Conservation (phyloP, 257 asterid species). For the Coffea eugenioides region DNA sequence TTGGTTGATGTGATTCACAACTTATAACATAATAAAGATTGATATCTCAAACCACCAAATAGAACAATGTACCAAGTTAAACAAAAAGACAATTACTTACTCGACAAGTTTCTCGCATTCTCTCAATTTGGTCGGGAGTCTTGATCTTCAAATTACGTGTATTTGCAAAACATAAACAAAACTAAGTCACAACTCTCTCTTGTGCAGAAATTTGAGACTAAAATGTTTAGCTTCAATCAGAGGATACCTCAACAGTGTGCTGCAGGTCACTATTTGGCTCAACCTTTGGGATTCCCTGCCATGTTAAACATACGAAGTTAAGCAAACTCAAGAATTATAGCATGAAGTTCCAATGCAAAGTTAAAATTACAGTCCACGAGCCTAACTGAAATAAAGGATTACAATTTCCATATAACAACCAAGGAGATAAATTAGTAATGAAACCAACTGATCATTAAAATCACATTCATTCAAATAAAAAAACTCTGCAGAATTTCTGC, state of each 20-base stretch:
- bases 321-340: not conserved
- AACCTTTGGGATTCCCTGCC: slow-evolving; percentile 87
- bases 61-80: not conserved
- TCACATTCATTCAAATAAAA: not conserved
- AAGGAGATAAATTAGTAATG: not conserved
- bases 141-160: slow-evolving; percentile 64
- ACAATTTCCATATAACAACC: not conserved
- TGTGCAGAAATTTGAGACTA: not conserved
- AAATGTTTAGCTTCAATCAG: slow-evolving; percentile 11
- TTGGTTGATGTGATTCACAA: not conserved
- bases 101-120: slow-evolving; percentile 89
- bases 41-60: not conserved
- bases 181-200: slow-evolving; percentile 20
- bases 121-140: slow-evolving; percentile 74
- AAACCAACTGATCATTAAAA: not conserved
- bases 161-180: slow-evolving; percentile 22
- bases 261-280: slow-evolving; percentile 94
- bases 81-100: slow-evolving; percentile 41
- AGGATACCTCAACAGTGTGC: slow-evolving; percentile 82
- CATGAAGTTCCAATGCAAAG: not conserved
- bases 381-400: not conserved
- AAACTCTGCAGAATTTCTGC: too few species aligned
- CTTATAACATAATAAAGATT: not conserved
- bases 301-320: not conserved
- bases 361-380: not conserved